phyloP scores from a whole-genome alignment of 129 eudicot genomes.

The Flaveria sonorensis region DNA sequence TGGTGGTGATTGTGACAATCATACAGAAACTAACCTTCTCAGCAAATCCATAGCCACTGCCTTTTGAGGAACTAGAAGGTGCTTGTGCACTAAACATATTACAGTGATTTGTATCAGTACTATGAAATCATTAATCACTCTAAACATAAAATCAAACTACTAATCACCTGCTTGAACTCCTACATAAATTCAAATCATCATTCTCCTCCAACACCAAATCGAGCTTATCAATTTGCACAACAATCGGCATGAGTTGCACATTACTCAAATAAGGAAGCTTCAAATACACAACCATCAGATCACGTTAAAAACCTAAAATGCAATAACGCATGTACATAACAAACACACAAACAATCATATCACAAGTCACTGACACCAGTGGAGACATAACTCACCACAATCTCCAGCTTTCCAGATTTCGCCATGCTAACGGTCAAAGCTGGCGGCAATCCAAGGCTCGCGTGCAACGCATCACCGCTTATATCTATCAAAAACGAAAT shows the following conservation, averaged over 20 bases:
- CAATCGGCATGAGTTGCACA: conserved; percentile 86
- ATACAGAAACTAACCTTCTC: conserved; percentile 64
- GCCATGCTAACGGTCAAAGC: conserved; percentile 80
- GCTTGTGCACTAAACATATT: conserved; percentile 43
- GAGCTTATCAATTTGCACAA: conserved; percentile 78
- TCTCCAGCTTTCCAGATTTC: conserved; percentile 78
- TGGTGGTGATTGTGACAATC: not conserved
- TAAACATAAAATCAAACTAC: conserved; percentile 16
- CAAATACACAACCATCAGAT: conserved; percentile 25
- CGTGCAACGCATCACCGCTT: conserved; percentile 83
- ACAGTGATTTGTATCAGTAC: not conserved
- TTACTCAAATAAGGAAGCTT: conserved; percentile 87
- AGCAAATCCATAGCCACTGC: conserved; percentile 82
- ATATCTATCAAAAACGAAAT: conserved; percentile 54
- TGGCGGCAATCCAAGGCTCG: conserved; percentile 86
- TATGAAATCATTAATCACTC: not conserved
- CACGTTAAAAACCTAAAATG: not conserved
- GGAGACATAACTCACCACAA: conserved; percentile 45
- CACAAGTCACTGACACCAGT: not conserved
- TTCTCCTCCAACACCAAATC: conserved; percentile 87
- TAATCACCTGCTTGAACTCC: conserved; percentile 60
- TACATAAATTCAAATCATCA: conserved; percentile 54
- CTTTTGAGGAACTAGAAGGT: conserved; percentile 51
- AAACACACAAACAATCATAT: not conserved
- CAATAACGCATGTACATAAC: not conserved